Evolutionary conservation across 1,284 basidiomycete genomes (phyloP).

Genomic region (Gymnopus androsaceus): DNA sequence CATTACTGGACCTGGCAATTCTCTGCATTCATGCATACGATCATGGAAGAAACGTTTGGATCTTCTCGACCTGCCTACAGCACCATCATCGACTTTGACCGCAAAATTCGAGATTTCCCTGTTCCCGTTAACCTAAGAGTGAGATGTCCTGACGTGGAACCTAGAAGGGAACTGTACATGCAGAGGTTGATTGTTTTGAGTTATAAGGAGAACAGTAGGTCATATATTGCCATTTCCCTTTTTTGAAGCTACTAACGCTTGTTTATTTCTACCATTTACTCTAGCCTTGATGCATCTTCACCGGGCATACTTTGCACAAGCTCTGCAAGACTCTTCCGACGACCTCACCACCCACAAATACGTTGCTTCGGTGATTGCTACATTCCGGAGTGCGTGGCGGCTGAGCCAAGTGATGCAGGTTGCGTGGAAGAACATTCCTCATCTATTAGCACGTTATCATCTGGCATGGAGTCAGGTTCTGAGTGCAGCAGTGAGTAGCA

Average conservation of each 20-base stretch:
- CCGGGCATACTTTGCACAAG: slow-evolving; percentile 66
- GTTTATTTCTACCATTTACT: not conserved
- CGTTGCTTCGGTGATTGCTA: slow-evolving; percentile 66
- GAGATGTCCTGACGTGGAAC: slow-evolving; percentile 21
- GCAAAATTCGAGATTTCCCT: slow-evolving; percentile 54
- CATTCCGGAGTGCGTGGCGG: slow-evolving; percentile 70
- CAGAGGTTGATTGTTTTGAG: slow-evolving; percentile 52
- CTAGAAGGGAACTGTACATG: slow-evolving; percentile 28
- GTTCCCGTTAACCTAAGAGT: slow-evolving; percentile 51
- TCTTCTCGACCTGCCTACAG: slow-evolving; percentile 51
- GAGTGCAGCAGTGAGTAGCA: slow-evolving; percentile 56
- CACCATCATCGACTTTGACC: slow-evolving; percentile 49
- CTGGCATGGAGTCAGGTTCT: slow-evolving; percentile 62
- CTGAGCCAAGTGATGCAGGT: slow-evolving; percentile 50
- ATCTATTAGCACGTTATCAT: slow-evolving; percentile 46
- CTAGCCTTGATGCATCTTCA: slow-evolving; percentile 69
- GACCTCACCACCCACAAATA: slow-evolving; percentile 64
- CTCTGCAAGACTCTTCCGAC: slow-evolving; percentile 56
- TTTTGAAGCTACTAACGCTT: not conserved
- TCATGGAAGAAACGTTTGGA: slow-evolving; percentile 57
- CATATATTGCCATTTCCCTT: not conserved
- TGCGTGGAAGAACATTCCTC: slow-evolving; percentile 41
- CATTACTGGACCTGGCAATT: slow-evolving; percentile 60
- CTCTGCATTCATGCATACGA: slow-evolving; percentile 49
- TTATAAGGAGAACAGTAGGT: slow-evolving; percentile 60